Evolutionary conservation across 2,329 filamentous ascomycete species (phyloP), one percentile per base, ranked within the genome.

Genomic region (Fusarium falciforme): DNA sequence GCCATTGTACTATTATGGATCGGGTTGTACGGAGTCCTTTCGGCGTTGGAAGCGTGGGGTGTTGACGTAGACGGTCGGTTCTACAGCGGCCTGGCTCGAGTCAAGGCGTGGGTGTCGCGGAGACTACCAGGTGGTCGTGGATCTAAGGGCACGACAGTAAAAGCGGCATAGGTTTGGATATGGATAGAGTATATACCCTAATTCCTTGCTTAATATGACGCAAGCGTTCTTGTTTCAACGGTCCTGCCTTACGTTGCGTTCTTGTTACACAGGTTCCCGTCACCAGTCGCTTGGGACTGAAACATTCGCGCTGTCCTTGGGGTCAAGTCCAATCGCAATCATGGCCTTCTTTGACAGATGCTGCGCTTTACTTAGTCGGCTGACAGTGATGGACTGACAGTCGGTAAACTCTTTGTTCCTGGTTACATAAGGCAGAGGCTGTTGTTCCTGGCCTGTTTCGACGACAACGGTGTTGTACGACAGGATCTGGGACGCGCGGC

Each of bases 1-100:
- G 73, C 94, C 9, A 78, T 86, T 64, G 82, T 84, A 2, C 40
- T 87, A 3, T 54, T 84, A 7, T 79, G 77, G 16, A 70, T 80
- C 0, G 22, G 80, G 4, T 58, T 78, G 35, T 82, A 81, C 65
- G 60, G 70, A 1, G 61, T 76, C 2, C 70, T 82, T 4, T 64
- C 67, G 5, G 68, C 72, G 9, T 67, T 84, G 40, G 77, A 80
- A 22, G 71, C 72, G 0, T 70, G 47, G 0, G 84, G 84, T 2
- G 72, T 85, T 3, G 82, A 85, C 42, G 80, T 84, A 12, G 83
- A 84, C 61, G 76, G 63, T 55, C 57, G 64, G 22, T 73, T 81
- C 60, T 68, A 63, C 11, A 42, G 67, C 33, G 75, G 66, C 7
- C 76, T 76, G 63, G 63, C 61, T 16, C 75, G 74, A 64, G 61